Percentiles rank a stretch among this genome's conserved stretches.
Conservation (phyloP, 441 rosid genomes). For the Lepidium campestre region DNA sequence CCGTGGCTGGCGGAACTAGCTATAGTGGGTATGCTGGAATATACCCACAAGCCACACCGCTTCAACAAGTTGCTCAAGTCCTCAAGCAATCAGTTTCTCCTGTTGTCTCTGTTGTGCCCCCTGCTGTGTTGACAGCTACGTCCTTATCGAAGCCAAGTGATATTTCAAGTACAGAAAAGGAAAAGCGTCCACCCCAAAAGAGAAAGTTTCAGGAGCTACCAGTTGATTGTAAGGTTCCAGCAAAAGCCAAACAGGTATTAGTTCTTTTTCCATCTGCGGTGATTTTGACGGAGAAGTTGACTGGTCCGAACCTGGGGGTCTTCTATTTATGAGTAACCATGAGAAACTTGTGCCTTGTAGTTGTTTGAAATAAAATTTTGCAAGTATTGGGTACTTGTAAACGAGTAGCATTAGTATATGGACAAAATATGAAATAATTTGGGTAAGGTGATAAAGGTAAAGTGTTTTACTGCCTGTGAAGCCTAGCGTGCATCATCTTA, state of each 20-base stretch:
- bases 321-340: neutral
- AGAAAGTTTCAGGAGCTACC: slow-evolving; percentile 92
- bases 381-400: neutral
- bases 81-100: slow-evolving; percentile 76
- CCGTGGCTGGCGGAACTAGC: slow-evolving; percentile 69
- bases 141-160: slow-evolving; percentile 28
- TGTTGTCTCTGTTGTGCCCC: slow-evolving; percentile 38
- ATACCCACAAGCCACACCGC: slow-evolving; percentile 92
- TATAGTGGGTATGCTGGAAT: slow-evolving; percentile 87
- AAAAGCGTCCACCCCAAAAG: slow-evolving; percentile 55
- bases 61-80: slow-evolving; percentile 90
- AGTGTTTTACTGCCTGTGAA: neutral
- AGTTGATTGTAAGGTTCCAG: slow-evolving; percentile 36
- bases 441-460: neutral
- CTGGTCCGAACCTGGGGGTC: neutral
- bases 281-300: neutral
- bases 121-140: slow-evolving; percentile 35
- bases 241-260: slow-evolving; percentile 58
- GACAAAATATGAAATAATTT: neutral
- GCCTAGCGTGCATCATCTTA: neutral
- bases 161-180: slow-evolving; percentile 42
- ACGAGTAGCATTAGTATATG: neutral
- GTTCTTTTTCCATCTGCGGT: neutral
- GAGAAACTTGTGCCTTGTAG: neutral
- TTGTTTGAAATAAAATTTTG: neutral